A percentile compares a stretch with the other conserved stretches of the same genome.
Evolutionary conservation across 106 monocot species (phyloP).

Genomic region (Platanthera zijinensis): DNA sequence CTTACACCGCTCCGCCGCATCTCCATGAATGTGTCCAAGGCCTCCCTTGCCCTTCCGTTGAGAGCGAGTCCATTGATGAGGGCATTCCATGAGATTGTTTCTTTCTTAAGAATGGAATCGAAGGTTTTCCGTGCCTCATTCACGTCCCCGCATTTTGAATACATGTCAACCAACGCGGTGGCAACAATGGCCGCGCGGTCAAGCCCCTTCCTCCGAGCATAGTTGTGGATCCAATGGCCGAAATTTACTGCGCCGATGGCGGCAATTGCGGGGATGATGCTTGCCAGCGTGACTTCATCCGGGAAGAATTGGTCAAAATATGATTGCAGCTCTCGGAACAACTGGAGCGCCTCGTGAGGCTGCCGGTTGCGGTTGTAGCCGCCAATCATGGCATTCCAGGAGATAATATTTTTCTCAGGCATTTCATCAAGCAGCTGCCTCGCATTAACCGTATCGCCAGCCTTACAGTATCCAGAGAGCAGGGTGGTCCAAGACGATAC

Average conservation of each 20-base stretch:
- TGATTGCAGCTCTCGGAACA: slow-evolving; percentile 36
- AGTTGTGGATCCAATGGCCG: slow-evolving; percentile 49
- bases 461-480: slow-evolving; percentile 33
- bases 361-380: slow-evolving; percentile 35
- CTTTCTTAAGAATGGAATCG: slow-evolving; percentile 14
- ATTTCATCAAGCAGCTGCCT: slow-evolving; percentile 29
- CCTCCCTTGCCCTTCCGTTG: slow-evolving; percentile 32
- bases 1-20: slow-evolving; percentile 16
- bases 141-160: slow-evolving; percentile 46
- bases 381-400: slow-evolving; percentile 48
- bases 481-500: slow-evolving; percentile 53
- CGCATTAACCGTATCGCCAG: slow-evolving; percentile 29
- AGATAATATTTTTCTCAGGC: slow-evolving; percentile 30
- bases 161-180: slow-evolving; percentile 50
- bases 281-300: slow-evolving; percentile 44
- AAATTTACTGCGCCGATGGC: slow-evolving; percentile 34
- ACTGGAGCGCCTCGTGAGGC: slow-evolving; percentile 21
- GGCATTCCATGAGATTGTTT: slow-evolving; percentile 29
- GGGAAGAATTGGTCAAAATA: slow-evolving; percentile 12
- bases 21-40: slow-evolving; percentile 28
- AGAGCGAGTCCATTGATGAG: slow-evolving; percentile 46
- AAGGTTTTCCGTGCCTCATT: slow-evolving; percentile 30
- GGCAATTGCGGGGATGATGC: slow-evolving; percentile 38
- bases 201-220: slow-evolving; percentile 16
- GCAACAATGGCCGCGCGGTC: slow-evolving; percentile 16